Evolutionary conservation across 202 grass and related monocot species (phyloP), one percentile per base, ranked within the genome.

Genomic region (Panicum virgatum): DNA sequence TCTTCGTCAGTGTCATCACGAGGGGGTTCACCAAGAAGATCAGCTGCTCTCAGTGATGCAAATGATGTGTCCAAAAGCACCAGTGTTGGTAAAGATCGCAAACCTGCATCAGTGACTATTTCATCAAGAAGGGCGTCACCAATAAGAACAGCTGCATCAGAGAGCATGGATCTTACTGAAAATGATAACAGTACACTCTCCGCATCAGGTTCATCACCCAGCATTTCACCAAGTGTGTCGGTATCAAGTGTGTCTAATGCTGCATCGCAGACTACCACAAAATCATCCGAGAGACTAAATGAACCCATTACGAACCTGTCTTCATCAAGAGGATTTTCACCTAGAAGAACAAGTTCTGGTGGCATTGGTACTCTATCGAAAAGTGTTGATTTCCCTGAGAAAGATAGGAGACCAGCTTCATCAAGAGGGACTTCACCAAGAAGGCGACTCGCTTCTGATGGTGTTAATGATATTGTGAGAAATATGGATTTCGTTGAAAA

Each of bases 121-220:
- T 61, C 83, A 62, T 78, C 67, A 0, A 81, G 58, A 90, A 86
- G 80, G 37, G 12, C 78, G 84, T 85, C 88, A 30, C 80, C 89
- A 25, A 75, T 89, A 32, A 77, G 64, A 72, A 81, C 36, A 81
- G 76, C 76, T 66, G 11, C n/a, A 58, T 51, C 77, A 0, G 91
- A 77, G 80, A 88, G 80, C 70, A 77, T 90, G 69, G 91, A 96
- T 81, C 77, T 88, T 77, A 79, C 89, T 68, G 89, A 92, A 43
- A 95, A 83, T 75, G 72, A 85, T 78, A 83, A 48, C 46, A 87
- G 20, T 45, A 42, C 72, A 45, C 37, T 69, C 62, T 84, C 90
- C n/a, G 73, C 36, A 0, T 79, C 82, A 59, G 54, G 89, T 73
- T 73, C 81, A 79, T 94, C 88, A 27, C 50, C 80, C 66, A 80